A percentile compares a stretch with the other conserved stretches of the same genome.
phyloP scores from a whole-genome alignment of 139 green algal species.

The Edaphochlamys debaryana region DNA sequence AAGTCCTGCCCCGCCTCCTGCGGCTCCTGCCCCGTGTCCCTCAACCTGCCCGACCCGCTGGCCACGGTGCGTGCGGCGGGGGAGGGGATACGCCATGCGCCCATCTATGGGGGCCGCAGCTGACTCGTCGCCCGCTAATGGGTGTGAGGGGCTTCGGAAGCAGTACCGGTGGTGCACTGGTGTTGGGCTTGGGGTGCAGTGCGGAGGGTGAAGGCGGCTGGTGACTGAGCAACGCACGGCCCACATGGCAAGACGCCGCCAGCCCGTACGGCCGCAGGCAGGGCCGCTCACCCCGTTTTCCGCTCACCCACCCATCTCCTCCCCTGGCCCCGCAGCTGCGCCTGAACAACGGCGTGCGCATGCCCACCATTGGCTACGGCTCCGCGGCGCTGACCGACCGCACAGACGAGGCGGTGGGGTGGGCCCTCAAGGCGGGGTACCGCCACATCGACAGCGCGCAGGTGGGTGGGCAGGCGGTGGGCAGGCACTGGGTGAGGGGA shows the following conservation, averaged over 20 bases:
- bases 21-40: slow-evolving; percentile 20
- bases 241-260: no score
- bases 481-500: no score
- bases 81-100: no score
- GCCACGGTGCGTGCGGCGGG: background rate
- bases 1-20: slow-evolving; percentile 54
- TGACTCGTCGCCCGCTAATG: no score
- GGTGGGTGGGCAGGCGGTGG: slow-evolving; percentile 26
- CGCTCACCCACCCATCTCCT: background rate
- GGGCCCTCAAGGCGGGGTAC: slow-evolving; percentile 73
- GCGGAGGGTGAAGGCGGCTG: no score
- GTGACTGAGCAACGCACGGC: no score
- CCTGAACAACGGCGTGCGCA: slow-evolving; percentile 61
- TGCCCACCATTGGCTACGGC: slow-evolving; percentile 84
- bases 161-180: no score
- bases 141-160: no score
- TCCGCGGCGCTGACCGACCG: slow-evolving; percentile 76
- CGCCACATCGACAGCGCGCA: slow-evolving; percentile 78
- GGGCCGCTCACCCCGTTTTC: background rate
- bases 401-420: slow-evolving; percentile 64
- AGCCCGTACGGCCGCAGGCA: no score
- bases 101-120: no score
- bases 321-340: slow-evolving; percentile 44
- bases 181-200: no score
- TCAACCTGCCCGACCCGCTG: slow-evolving; percentile 1